Evolutionary conservation across 2,329 filamentous ascomycete genomes (phyloP).

Genomic region (Paramyrothecium sp.): DNA sequence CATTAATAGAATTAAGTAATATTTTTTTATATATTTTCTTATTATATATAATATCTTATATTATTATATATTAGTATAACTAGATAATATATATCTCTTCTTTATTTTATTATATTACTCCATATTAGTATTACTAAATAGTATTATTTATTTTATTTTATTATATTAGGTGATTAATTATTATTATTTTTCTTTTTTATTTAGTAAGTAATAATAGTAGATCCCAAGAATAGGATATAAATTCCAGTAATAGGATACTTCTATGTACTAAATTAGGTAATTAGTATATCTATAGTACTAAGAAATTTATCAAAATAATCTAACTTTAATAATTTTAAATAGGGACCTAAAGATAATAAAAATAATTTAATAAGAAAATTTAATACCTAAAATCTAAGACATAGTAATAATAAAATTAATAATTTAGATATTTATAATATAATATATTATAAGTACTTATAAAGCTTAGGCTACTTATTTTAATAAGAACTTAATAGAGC

Average conservation of each 20-base stretch:
- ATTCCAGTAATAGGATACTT: not conserved
- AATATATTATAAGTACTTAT: not conserved
- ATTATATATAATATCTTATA: not conserved
- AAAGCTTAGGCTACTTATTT: not conserved
- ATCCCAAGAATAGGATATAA: not conserved
- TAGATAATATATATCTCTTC: too few relatives aligned
- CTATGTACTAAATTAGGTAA: not conserved
- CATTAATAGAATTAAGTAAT: too few relatives aligned
- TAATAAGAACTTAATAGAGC: not conserved
- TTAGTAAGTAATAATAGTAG: not conserved
- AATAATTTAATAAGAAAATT: conserved; percentile 1
- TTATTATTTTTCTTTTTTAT: too few relatives aligned
- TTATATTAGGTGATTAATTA: not conserved
- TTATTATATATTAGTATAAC: not conserved
- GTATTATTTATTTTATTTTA: not conserved
- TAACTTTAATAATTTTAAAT: too few relatives aligned
- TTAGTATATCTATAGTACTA: not conserved
- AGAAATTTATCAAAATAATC: not conserved
- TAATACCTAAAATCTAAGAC: conserved; percentile 1
- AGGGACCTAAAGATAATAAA: conserved; percentile 9
- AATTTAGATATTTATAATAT: not conserved
- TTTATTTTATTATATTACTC: too few relatives aligned
- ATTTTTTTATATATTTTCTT: not conserved
- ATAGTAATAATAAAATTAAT: not conserved
- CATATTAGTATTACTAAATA: too few relatives aligned